Percentiles rank a stretch among this genome's conserved stretches.
Conservation (phyloP, 805 yeast species). For the Schwanniomyces vanrijiae region DNA sequence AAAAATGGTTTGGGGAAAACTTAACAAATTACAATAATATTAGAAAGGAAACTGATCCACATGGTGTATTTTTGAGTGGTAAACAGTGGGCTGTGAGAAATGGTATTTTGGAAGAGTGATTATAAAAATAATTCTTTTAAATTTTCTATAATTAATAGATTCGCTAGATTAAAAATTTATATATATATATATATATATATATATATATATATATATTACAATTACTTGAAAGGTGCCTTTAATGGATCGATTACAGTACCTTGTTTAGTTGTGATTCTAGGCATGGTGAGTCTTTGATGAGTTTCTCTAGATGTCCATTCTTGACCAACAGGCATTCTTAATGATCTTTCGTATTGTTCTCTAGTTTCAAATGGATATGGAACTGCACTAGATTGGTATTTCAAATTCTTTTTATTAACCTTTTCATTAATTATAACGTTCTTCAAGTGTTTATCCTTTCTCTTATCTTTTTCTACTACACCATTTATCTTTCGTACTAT, state of each 20-base stretch:
- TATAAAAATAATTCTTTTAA: not conserved
- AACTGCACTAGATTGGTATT: slow-evolving; percentile 85
- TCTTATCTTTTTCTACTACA: slow-evolving; percentile 63
- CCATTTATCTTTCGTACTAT: slow-evolving; percentile 75
- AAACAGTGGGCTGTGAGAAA: slow-evolving; percentile 80
- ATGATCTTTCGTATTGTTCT: slow-evolving; percentile 92
- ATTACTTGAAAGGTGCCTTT: slow-evolving; percentile 73
- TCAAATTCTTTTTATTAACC: slow-evolving; percentile 77
- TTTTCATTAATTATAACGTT: slow-evolving; percentile 89
- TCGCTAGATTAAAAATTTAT: not conserved
- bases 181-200: not conserved
- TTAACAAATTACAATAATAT: slow-evolving; percentile 59
- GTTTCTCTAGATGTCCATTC: slow-evolving; percentile 92
- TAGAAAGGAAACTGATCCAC: slow-evolving; percentile 73
- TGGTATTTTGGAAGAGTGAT: slow-evolving; percentile 52
- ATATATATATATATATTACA: not conserved
- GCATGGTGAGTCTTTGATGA: slow-evolving; percentile 86
- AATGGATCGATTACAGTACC: slow-evolving; percentile 91
- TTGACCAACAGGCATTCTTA: slow-evolving; percentile 95
- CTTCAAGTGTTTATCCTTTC: slow-evolving; percentile 74
- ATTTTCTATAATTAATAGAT: not conserved
- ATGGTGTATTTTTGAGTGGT: slow-evolving; percentile 76
- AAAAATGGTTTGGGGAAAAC: slow-evolving; percentile 79
- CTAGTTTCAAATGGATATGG: slow-evolving; percentile 92
- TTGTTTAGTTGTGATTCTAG: slow-evolving; percentile 80